Evolutionary conservation across 2,329 filamentous ascomycete species (phyloP).

Genomic region (Graphiopsis chlorocephala): DNA sequence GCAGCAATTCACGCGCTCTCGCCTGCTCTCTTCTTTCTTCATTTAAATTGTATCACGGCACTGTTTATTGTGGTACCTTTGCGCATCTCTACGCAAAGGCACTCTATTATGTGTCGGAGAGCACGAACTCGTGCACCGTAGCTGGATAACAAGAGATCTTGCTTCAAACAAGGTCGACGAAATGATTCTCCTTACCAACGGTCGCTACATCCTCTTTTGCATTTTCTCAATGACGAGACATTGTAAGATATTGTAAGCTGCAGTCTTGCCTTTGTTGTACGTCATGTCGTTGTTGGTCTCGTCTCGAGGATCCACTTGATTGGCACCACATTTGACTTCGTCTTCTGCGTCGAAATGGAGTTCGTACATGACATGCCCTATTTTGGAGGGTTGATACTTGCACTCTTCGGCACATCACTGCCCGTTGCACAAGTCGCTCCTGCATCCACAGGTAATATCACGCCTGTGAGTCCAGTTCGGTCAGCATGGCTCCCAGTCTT

Average conservation of each 20-base stretch:
- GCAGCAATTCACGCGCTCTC: not conserved
- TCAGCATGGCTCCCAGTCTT: slow-evolving; percentile 24
- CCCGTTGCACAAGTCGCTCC: slow-evolving; percentile 45
- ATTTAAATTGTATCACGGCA: slow-evolving; percentile 41
- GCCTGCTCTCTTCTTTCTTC: slow-evolving; percentile 8
- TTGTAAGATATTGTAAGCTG: not conserved
- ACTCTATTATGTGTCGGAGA: slow-evolving; percentile 66
- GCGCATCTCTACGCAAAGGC: slow-evolving; percentile 47
- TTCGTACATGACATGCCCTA: not conserved
- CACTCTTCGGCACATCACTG: slow-evolving; percentile 37
- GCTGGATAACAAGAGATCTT: slow-evolving; percentile 62
- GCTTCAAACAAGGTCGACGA: slow-evolving; percentile 46
- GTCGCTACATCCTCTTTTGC: slow-evolving; percentile 50
- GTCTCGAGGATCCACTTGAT: not conserved
- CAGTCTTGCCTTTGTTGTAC: not conserved
- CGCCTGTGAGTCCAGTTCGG: slow-evolving; percentile 27
- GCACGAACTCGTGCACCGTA: slow-evolving; percentile 56
- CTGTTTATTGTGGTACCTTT: slow-evolving; percentile 63
- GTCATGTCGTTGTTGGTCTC: not conserved
- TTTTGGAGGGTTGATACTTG: slow-evolving; percentile 8
- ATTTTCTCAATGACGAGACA: not conserved
- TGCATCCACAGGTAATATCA: slow-evolving; percentile 49
- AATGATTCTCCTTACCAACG: slow-evolving; percentile 66
- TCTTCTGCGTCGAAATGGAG: not conserved
- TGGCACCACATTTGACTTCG: too few species aligned